Evolutionary conservation across 2,329 filamentous ascomycete species (phyloP).

Genomic region (Claviceps capensis): DNA sequence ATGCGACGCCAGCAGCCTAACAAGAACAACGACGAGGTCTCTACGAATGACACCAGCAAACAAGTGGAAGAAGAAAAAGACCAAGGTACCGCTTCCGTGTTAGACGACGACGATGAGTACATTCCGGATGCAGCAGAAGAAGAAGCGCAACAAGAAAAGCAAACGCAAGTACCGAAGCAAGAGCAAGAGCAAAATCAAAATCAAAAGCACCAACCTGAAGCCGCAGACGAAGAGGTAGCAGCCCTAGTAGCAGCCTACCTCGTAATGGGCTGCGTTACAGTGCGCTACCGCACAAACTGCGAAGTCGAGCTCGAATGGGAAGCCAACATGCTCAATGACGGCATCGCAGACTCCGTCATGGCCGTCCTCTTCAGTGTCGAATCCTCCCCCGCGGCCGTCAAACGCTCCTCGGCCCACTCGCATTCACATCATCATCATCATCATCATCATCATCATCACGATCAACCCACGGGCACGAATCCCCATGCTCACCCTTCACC

Average conservation of each 20-base stretch:
- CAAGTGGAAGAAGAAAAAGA: slow-evolving; percentile 19
- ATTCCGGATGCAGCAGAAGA: slow-evolving; percentile 10
- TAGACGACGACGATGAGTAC: slow-evolving; percentile 14
- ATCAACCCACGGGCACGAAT: slow-evolving; percentile 38
- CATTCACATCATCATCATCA: slow-evolving; percentile 11
- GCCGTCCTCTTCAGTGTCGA: slow-evolving; percentile 85
- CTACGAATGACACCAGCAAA: slow-evolving; percentile 20
- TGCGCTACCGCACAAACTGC: slow-evolving; percentile 64
- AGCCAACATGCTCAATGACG: slow-evolving; percentile 93
- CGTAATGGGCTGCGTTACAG: slow-evolving; percentile 82
- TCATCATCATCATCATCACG: not conserved
- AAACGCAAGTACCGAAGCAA: not conserved
- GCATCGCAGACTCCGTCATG: slow-evolving; percentile 94
- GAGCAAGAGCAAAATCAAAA: not conserved
- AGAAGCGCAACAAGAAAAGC: not conserved
- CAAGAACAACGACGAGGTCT: slow-evolving; percentile 13
- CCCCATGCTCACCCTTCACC: slow-evolving; percentile 60
- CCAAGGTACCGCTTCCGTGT: not conserved
- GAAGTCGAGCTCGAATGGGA: slow-evolving; percentile 93
- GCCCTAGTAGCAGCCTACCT: slow-evolving; percentile 43
- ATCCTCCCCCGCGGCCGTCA: slow-evolving; percentile 86
- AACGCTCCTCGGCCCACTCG: slow-evolving; percentile 37
- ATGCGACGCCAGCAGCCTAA: slow-evolving; percentile 22
- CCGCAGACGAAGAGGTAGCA: slow-evolving; percentile 51
- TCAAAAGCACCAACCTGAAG: slow-evolving; percentile 28